phyloP scores from a whole-genome alignment of 805 yeast species.

The Candida ponderosae region DNA sequence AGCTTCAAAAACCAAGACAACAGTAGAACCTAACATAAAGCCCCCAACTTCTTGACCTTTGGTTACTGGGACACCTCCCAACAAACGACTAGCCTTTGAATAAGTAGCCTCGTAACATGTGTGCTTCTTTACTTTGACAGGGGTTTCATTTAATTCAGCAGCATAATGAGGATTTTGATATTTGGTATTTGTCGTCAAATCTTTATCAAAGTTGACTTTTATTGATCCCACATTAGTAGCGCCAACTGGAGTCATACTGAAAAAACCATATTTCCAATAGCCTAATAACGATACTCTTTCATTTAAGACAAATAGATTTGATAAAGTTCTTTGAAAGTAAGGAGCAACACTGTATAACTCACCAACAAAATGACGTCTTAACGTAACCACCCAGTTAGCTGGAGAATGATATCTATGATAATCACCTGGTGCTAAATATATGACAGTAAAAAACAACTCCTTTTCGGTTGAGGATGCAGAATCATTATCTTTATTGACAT shows the following conservation, averaged over 20 bases:
- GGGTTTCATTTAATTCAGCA: conserved; percentile 8
- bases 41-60: conserved; percentile 98
- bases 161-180: conserved; percentile 37
- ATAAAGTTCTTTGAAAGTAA: conserved; percentile 80
- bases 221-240: conserved; percentile 98
- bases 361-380: conserved; percentile 93
- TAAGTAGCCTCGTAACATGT: conserved; percentile 95
- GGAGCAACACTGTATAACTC: conserved; percentile 96
- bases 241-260: conserved; percentile 98
- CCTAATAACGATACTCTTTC: conserved; percentile 95
- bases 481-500: conserved; percentile 7
- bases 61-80: conserved; percentile 82
- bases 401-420: conserved; percentile 98
- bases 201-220: conserved; percentile 84
- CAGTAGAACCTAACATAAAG: conserved; percentile 90
- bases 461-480: conserved; percentile 31
- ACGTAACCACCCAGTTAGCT: conserved; percentile 87
- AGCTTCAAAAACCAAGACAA: conserved; percentile 95
- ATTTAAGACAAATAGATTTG: conserved; percentile 81
- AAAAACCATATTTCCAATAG: conserved; percentile 94
- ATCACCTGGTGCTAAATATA: conserved; percentile 96
- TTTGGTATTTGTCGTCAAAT: conserved; percentile 73
- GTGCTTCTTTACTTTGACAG: conserved; percentile 48
- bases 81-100: conserved; percentile 60
- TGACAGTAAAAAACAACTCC: conserved; percentile 77